Evolutionary conservation across 1,284 basidiomycete genomes (phyloP).

Genomic region (Apiotrichum domesticum): DNA sequence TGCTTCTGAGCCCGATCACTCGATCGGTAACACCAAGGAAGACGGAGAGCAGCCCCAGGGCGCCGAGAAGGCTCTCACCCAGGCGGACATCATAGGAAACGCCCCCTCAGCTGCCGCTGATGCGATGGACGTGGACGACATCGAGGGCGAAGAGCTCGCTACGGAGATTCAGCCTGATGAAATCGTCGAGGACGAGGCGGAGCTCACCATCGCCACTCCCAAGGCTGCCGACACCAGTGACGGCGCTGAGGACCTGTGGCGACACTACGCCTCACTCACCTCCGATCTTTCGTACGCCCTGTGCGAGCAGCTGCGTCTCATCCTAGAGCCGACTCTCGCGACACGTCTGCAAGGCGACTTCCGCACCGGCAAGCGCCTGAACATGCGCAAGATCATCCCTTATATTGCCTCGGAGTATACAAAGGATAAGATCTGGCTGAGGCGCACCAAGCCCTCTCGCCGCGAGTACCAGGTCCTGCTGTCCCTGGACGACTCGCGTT

Average conservation of each 20-base stretch:
- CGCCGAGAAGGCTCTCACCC: conserved; percentile 46
- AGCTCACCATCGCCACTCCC: conserved; percentile 56
- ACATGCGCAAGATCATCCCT: conserved; percentile 98
- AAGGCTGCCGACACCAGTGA: conserved; percentile 4
- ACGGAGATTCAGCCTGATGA: conserved; percentile 27
- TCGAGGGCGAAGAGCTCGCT: conserved; percentile 36
- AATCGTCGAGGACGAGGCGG: conserved; percentile 47
- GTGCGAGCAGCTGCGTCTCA: conserved; percentile 94
- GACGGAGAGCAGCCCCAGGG: conserved; percentile 18
- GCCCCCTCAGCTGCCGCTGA: conserved; percentile 25
- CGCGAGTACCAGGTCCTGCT: conserved; percentile 95
- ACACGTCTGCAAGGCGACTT: conserved; percentile 96
- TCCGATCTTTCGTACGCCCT: conserved; percentile 84
- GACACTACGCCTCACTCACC: conserved; percentile 81
- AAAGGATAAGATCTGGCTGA: conserved; percentile 99
- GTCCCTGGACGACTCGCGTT: conserved; percentile 90
- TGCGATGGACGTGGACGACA: conserved; percentile 33
- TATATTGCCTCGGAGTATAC: conserved; percentile 99
- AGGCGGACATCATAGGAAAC: conserved; percentile 38
- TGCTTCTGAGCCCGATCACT: conserved; percentile 13
- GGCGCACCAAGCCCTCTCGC: conserved; percentile 85
- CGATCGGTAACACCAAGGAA: conserved; percentile 17
- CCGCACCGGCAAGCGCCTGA: conserved; percentile 93
- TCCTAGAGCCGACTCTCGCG: conserved; percentile 89
- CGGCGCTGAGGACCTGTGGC: conserved; percentile 73